These are phyloP conservation scores for Saccharomycopsis babjevae DNA, from an alignment of 805 yeast species.

Conservation along the genomic window DNA sequence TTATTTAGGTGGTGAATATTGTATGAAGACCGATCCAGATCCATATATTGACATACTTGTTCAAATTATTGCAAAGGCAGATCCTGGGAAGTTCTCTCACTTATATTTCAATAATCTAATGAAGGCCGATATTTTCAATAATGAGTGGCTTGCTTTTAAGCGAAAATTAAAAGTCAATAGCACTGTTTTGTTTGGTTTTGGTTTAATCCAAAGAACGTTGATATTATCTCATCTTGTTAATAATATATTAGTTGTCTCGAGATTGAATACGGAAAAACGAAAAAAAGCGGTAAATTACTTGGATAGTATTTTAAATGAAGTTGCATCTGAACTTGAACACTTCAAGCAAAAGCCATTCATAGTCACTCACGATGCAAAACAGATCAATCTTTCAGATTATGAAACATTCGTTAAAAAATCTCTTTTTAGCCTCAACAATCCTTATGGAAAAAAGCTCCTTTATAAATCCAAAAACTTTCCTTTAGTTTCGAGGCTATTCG, in stretches of 20 bases:
- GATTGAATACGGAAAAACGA: not conserved
- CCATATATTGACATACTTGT: slow-evolving; percentile 7
- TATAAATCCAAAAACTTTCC: not conserved
- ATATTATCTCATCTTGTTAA: slow-evolving; percentile 2
- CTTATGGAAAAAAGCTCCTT: slow-evolving; percentile 4
- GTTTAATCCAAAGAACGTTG: not conserved
- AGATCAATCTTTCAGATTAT: not conserved
- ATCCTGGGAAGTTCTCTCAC: not conserved
- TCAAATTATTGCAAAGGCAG: not conserved
- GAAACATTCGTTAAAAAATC: slow-evolving; percentile 5
- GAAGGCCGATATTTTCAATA: not conserved
- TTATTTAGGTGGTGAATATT: not conserved
- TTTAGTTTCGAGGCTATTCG: not conserved
- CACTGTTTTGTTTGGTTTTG: not conserved
- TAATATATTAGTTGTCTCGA: not conserved
- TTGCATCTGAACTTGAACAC: not conserved
- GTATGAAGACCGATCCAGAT: slow-evolving; percentile 7
- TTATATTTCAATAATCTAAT: slow-evolving; percentile 2
- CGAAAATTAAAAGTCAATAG: not conserved
- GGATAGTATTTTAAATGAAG: not conserved
- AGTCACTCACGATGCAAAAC: not conserved
- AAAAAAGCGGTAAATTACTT: not conserved
- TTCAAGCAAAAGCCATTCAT: not conserved
- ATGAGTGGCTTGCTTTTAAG: slow-evolving; percentile 5
- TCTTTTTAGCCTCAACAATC: slow-evolving; percentile 2